Conservation (phyloP, 345 rosid species). For the Citrus reticulata region DNA sequence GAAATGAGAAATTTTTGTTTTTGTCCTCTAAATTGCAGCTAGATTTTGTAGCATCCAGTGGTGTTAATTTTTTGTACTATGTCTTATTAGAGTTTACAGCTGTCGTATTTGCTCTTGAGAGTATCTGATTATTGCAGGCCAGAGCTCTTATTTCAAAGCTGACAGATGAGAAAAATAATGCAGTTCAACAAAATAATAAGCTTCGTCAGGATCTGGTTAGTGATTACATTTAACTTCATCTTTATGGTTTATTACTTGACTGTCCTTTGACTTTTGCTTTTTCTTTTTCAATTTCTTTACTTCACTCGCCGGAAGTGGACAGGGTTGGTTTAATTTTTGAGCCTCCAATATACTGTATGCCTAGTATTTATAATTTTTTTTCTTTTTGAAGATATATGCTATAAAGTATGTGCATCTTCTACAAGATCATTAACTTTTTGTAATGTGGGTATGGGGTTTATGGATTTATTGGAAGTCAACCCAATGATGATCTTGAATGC, state of each 20-base stretch:
- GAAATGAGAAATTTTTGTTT: background rate
- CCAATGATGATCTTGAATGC: background rate
- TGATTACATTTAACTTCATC: background rate
- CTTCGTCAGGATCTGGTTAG: conserved; percentile 74
- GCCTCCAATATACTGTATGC: background rate
- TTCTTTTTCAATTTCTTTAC: background rate
- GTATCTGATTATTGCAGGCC: conserved; percentile 38
- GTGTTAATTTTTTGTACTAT: background rate
- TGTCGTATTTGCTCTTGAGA: conserved; percentile 2
- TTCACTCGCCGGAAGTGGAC: background rate
- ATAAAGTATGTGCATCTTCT: background rate
- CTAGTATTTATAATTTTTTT: background rate
- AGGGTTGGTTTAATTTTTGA: background rate
- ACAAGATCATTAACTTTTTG: background rate
- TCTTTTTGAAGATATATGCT: background rate
- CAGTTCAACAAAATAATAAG: conserved; percentile 50
- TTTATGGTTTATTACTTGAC: background rate
- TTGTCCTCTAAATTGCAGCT: background rate
- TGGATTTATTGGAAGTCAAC: background rate
- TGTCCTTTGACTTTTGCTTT: background rate
- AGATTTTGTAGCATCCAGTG: background rate
- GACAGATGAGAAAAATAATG: conserved; percentile 57
- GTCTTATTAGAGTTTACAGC: background rate
- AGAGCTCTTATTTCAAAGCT: conserved; percentile 51
- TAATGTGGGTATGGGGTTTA: background rate